These are phyloP conservation scores for Lyophyllum shimeji DNA, from an alignment of 768 basidiomycete species.

Conservation along the genomic window DNA sequence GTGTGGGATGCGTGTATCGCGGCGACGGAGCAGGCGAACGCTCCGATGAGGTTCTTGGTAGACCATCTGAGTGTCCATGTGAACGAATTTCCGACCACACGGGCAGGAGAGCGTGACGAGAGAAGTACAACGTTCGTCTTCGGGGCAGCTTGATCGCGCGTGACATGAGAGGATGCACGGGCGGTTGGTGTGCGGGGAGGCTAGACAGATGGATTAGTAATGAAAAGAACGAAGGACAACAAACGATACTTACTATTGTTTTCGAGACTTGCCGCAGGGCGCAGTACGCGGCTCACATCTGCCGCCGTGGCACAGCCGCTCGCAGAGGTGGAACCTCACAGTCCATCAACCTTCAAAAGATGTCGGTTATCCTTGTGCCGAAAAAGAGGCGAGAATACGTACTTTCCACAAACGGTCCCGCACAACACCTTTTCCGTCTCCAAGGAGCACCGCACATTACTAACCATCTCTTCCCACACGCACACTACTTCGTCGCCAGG, in stretches of 20 bases:
- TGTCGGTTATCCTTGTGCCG: background rate
- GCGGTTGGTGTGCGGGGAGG: conserved; percentile 66
- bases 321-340: conserved; percentile 94
- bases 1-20: conserved; percentile 78
- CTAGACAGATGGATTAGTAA: conserved; percentile 31
- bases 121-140: conserved; percentile 73
- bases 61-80: conserved; percentile 80
- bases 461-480: conserved; percentile 83
- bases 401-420: conserved; percentile 80
- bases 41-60: conserved; percentile 90
- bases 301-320: conserved; percentile 77
- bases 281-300: conserved; percentile 77
- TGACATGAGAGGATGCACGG: conserved; percentile 82
- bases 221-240: background rate
- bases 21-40: conserved; percentile 76
- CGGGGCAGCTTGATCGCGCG: conserved; percentile 83
- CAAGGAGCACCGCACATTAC: conserved; percentile 82
- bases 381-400: conserved; percentile 22
- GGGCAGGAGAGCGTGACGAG: conserved; percentile 71
- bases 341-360: conserved; percentile 49
- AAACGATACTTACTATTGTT: conserved; percentile 76
- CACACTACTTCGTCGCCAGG: conserved; percentile 77
- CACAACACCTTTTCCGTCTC: conserved; percentile 78
- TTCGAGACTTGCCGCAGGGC: conserved; percentile 83
- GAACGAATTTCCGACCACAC: conserved; percentile 74